A percentile compares a stretch with the other conserved stretches of the same genome.
Conservation (phyloP, 1,139 yeast genomes). For the Hemisphaericaspora subhashii region DNA sequence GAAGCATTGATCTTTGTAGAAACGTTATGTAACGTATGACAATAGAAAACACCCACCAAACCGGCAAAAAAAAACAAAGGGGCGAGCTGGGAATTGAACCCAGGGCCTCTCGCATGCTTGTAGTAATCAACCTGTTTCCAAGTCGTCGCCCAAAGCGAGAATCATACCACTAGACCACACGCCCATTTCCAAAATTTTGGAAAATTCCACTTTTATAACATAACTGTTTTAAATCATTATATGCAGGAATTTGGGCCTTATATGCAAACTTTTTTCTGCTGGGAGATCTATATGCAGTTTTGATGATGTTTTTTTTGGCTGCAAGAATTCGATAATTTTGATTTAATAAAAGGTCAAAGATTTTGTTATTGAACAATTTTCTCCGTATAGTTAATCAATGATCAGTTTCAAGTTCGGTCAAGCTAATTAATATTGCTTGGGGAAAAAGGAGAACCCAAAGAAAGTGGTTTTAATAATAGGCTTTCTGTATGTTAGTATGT, state of each 20-base stretch:
- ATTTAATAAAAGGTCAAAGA: too few relatives aligned
- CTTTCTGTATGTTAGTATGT: too few relatives aligned
- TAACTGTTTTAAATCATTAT: background rate
- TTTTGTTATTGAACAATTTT: too few relatives aligned
- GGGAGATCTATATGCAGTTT: background rate
- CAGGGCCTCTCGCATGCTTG: constrained; percentile 23
- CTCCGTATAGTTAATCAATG: too few relatives aligned
- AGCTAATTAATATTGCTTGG: too few relatives aligned
- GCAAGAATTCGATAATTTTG: too few relatives aligned
- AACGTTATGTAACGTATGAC: too few relatives aligned
- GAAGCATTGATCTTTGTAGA: background rate
- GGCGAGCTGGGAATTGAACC: constrained; percentile 24
- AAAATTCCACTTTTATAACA: background rate
- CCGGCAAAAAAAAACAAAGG: constrained; percentile 11
- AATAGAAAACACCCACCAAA: background rate
- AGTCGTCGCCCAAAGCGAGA: constrained; percentile 21
- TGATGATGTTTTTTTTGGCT: background rate
- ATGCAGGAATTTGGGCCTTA: too few relatives aligned
- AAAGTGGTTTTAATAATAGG: too few relatives aligned
- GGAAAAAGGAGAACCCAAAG: too few relatives aligned
- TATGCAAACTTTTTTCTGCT: too few relatives aligned
- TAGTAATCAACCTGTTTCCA: constrained; percentile 13
- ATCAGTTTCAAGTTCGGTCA: too few relatives aligned
- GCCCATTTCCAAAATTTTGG: constrained; percentile 13
- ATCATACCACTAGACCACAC: constrained; percentile 24